Conservation (phyloP, 2,329 filamentous ascomycete genomes). For the Monilinia fructicola region DNA sequence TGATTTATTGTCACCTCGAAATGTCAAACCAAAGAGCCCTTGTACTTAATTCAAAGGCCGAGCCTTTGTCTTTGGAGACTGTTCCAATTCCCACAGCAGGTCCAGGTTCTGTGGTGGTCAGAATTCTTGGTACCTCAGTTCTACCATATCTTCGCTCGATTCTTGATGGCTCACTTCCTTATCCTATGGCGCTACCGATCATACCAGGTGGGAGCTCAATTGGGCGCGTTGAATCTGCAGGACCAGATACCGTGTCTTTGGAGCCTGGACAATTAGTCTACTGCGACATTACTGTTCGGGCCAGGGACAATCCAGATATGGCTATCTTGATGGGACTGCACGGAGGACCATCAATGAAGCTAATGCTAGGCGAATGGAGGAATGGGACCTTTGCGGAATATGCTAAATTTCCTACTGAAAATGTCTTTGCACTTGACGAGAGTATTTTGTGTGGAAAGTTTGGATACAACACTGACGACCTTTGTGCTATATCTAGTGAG, state of each 20-base stretch:
- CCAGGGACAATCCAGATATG: conserved; percentile 40
- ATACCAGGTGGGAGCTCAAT: conserved; percentile 40
- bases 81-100: conserved; percentile 39
- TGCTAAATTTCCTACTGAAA: conserved; percentile 43
- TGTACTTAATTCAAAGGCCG: background rate
- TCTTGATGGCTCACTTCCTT: conserved; percentile 41
- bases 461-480: conserved; percentile 27
- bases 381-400: conserved; percentile 42
- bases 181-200: conserved; percentile 18
- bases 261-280: conserved; percentile 42
- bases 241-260: conserved; percentile 41
- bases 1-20: background rate
- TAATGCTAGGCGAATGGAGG: conserved; percentile 41
- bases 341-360: conserved; percentile 37
- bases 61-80: conserved; percentile 34
- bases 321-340: conserved; percentile 40
- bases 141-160: conserved; percentile 43
- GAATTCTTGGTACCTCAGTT: conserved; percentile 41
- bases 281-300: conserved; percentile 41
- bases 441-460: conserved; percentile 30
- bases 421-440: conserved; percentile 42
- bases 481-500: conserved; percentile 13
- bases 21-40: conserved; percentile 18
- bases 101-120: conserved; percentile 44
- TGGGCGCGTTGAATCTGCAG: conserved; percentile 41